These are phyloP conservation scores for Rubia tinctorum DNA, from an alignment of 305 asterid genomes.

Conservation along the genomic window DNA sequence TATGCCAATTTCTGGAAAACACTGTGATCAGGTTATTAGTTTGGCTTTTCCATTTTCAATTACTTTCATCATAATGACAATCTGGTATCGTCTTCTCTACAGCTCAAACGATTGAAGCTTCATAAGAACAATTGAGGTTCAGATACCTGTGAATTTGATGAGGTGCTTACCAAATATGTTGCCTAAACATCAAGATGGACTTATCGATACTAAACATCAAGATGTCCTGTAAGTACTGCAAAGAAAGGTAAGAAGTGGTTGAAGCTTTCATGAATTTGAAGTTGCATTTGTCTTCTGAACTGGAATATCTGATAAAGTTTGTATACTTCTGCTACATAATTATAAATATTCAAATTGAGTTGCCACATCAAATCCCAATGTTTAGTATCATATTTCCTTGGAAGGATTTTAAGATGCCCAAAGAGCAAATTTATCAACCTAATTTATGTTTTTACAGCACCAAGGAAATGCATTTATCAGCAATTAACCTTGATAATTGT, in stretches of 20 bases:
- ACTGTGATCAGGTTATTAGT: background rate
- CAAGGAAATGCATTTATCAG: background rate
- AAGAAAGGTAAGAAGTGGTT: no score
- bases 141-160: slow-evolving; percentile 94
- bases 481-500: background rate
- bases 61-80: slow-evolving; percentile 11
- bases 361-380: no score
- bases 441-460: background rate
- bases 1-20: no score
- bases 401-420: background rate
- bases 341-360: background rate
- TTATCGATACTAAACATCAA: no score
- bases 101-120: slow-evolving; percentile 93
- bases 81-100: slow-evolving; percentile 21
- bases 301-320: no score
- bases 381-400: background rate
- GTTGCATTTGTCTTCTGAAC: no score
- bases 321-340: no score
- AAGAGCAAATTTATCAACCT: background rate
- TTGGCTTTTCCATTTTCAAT: slow-evolving; percentile 2
- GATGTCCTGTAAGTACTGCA: no score
- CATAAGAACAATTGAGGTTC: slow-evolving; percentile 98
- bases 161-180: slow-evolving; percentile 76
- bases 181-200: no score
- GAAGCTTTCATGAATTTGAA: no score